A percentile compares a stretch with the other conserved stretches of the same genome.
Evolutionary conservation across 495 filamentous ascomycete genomes (phyloP).

Genomic region (Neurospora sp.): DNA sequence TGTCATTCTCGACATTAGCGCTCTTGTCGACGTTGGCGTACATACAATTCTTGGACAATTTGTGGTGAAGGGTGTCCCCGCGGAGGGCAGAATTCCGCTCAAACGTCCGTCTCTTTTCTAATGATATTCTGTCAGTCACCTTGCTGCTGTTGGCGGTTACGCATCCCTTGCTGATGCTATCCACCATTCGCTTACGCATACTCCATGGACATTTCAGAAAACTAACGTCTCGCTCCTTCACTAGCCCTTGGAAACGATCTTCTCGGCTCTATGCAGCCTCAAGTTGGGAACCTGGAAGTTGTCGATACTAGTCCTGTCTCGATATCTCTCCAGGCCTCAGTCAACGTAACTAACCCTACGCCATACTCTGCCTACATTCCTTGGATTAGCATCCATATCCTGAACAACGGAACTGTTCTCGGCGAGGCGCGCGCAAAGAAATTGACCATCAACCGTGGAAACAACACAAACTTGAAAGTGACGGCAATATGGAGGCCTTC

Average conservation of each 20-base stretch:
- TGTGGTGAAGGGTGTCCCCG: conserved; percentile 69
- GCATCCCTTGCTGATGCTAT: not conserved
- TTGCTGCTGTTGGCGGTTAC: conserved; percentile 6
- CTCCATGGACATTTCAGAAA: not conserved
- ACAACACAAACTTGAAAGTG: conserved; percentile 62
- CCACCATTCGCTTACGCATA: not conserved
- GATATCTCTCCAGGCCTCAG: conserved; percentile 52
- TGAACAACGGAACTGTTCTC: conserved; percentile 61
- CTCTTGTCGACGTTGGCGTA: conserved; percentile 75
- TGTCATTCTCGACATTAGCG: conserved; percentile 59
- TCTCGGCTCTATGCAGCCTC: conserved; percentile 45
- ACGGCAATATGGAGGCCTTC: conserved; percentile 65
- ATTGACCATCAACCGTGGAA: conserved; percentile 50
- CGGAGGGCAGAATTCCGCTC: conserved; percentile 72
- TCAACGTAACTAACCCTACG: conserved; percentile 87
- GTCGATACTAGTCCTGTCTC: conserved; percentile 57
- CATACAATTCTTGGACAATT: conserved; percentile 70
- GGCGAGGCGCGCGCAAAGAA: conserved; percentile 60
- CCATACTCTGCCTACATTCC: conserved; percentile 72
- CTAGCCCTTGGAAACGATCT: conserved; percentile 28
- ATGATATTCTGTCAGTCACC: conserved; percentile 40
- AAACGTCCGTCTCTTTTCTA: conserved; percentile 59
- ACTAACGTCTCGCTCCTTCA: conserved; percentile 4
- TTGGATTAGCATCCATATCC: conserved; percentile 62
- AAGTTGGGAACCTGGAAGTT: conserved; percentile 54